Evolutionary conservation across 495 filamentous ascomycete genomes (phyloP).

Genomic region (Neurospora sp.): DNA sequence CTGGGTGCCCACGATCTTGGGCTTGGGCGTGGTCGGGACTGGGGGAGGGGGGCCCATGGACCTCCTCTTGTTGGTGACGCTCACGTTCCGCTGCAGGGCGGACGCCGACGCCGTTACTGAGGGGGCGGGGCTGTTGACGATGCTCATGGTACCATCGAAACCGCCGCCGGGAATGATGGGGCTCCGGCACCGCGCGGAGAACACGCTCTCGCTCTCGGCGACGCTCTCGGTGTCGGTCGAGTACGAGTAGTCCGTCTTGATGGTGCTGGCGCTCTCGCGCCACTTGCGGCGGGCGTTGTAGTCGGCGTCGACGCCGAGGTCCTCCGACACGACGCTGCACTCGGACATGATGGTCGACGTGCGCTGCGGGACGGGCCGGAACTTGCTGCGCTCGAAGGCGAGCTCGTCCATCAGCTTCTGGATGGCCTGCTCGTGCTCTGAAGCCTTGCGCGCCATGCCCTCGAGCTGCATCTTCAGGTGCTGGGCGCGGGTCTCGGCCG

Average conservation of each 20-base stretch:
- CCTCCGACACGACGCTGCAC: constrained; percentile 33
- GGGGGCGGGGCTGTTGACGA: constrained; percentile 7
- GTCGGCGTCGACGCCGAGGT: constrained; percentile 44
- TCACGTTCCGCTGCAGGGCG: not conserved
- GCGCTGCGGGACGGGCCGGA: constrained; percentile 16
- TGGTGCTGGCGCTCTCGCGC: constrained; percentile 42
- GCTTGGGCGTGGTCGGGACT: constrained; percentile 1
- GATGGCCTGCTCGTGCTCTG: constrained; percentile 56
- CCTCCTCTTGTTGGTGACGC: not conserved
- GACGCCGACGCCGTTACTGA: not conserved
- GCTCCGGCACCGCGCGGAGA: constrained; percentile 45
- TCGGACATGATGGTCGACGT: constrained; percentile 9
- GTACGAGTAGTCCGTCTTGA: constrained; percentile 40
- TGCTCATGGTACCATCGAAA: constrained; percentile 24
- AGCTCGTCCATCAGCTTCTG: constrained; percentile 53
- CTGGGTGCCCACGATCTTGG: constrained; percentile 9
- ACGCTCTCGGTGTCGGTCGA: constrained; percentile 47
- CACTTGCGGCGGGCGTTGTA: constrained; percentile 27
- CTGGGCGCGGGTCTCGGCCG: constrained; percentile 55
- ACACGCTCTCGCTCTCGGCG: constrained; percentile 49
- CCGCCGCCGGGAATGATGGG: constrained; percentile 6
- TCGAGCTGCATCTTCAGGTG: constrained; percentile 68
- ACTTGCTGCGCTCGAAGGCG: constrained; percentile 41
- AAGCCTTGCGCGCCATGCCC: constrained; percentile 59
- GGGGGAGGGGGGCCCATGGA: not conserved